A percentile compares a stretch with the other conserved stretches of the same genome.
Evolutionary conservation across 176 grass and related monocot species (phyloP).

Genomic region (Cocos nucifera): DNA sequence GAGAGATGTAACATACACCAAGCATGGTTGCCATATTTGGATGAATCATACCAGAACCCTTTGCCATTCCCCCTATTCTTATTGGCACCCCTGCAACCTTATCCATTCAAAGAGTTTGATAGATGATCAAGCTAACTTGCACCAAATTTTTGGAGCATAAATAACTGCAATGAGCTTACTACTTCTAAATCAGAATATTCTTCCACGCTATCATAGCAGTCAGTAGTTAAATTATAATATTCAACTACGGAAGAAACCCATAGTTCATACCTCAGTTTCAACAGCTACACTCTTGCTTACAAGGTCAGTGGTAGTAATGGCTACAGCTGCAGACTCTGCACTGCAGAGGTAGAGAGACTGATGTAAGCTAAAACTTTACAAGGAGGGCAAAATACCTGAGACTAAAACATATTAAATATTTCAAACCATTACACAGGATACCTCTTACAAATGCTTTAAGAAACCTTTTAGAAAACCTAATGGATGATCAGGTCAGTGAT

Average conservation of each 20-base stretch:
- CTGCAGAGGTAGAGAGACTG: constrained; percentile 18
- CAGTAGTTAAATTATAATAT: neutral
- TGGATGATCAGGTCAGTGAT: too few relatives aligned
- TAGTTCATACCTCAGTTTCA: constrained; percentile 59
- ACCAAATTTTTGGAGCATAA: neutral
- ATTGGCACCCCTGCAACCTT: constrained; percentile 88
- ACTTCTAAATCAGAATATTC: too few relatives aligned
- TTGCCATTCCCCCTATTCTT: constrained; percentile 92
- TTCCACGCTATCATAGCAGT: neutral
- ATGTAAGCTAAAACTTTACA: too few relatives aligned
- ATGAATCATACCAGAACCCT: constrained; percentile 99
- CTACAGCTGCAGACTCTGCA: constrained; percentile 70
- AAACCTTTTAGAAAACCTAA: too few relatives aligned
- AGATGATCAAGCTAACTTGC: constrained; percentile 6
- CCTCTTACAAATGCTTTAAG: too few relatives aligned
- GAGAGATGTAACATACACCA: constrained; percentile 42
- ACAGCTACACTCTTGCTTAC: constrained; percentile 97
- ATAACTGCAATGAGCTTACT: too few relatives aligned
- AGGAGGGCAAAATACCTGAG: too few relatives aligned
- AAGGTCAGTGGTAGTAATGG: constrained; percentile 97
- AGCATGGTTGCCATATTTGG: constrained; percentile 99
- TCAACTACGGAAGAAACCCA: neutral
- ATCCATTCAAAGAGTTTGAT: constrained; percentile 22
- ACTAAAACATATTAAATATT: too few relatives aligned
- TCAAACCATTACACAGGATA: too few relatives aligned